Evolutionary conservation across 2,329 filamentous ascomycete genomes (phyloP), one percentile per base, ranked within the genome.

Genomic region (Ascochyta pisi): DNA sequence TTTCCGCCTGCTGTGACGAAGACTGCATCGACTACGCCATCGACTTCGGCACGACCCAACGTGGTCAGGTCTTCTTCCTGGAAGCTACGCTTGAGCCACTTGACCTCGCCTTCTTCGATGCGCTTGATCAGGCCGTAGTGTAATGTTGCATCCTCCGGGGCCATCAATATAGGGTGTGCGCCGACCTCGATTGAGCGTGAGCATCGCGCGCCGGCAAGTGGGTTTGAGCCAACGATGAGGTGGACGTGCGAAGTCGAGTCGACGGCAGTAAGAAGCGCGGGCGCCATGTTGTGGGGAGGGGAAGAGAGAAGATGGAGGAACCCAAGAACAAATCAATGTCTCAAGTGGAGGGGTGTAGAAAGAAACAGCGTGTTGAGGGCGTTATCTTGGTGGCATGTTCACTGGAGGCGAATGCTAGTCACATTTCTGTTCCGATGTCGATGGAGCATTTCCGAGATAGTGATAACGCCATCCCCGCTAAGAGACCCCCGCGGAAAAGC

Each of bases 121-220:
- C 84, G 83, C 67, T 85, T 85, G 61, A 85, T 82, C 22, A 89
- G 73, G 12, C 82, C 83, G 60, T 85, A 86, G 68, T 87, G 85
- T 27, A 87, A 56, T 35, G 86, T 83, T 7, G 83, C 80, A 1
- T 84, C 81, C 50, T 84, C 83, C 0, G 91, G 88, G 3, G 92
- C 87, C 68, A 99, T 82, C 40, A 98, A 79, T 38, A 95, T 84
- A 0, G 95, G 92, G 42, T 77, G 85, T 45, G 95, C 95, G 66
- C 94, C 94, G 15, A 91, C 90, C 67, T 89, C 85, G 46, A 97
- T 77, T 3, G 91, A 93, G 70, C 91, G 90, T 12, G 84, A 79
- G 78, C 91, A 96, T 66, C 95, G 86, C 29, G 92, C 85, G 48
- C 89, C 89, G n/a, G 95, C 94, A 37, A 99, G 84, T 13, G 94